phyloP scores from a whole-genome alignment of 164 flowering plant genomes.

The Kalanchoe fedtschenkoi region DNA sequence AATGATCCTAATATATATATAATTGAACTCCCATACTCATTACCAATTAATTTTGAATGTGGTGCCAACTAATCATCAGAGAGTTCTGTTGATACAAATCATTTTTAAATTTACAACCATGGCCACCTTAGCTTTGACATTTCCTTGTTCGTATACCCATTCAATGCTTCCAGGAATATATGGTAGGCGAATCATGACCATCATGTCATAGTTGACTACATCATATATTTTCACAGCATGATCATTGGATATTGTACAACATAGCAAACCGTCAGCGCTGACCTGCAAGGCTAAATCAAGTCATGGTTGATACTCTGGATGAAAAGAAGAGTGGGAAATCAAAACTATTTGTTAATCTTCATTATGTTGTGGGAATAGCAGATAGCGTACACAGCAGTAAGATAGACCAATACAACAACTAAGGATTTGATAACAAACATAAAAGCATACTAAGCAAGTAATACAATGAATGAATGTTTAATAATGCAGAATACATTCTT shows the following conservation, averaged over 20 bases:
- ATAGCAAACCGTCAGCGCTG: constrained; percentile 87
- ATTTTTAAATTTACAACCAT: too few relatives aligned
- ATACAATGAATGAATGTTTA: too few relatives aligned
- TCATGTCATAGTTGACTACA: constrained; percentile 98
- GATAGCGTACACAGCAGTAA: neutral
- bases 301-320: neutral
- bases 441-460: too few relatives aligned
- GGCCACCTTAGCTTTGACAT: constrained; percentile 80
- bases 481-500: neutral
- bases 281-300: constrained; percentile 69
- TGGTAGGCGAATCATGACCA: constrained; percentile 90
- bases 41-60: too few relatives aligned
- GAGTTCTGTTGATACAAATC: too few relatives aligned
- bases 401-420: neutral
- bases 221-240: constrained; percentile 87
- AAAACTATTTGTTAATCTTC: neutral
- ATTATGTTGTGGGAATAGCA: neutral
- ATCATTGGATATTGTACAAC: constrained; percentile 89
- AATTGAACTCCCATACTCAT: too few relatives aligned
- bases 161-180: constrained; percentile 76
- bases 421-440: neutral
- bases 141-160: constrained; percentile 96
- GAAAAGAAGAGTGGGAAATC: neutral
- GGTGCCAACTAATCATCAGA: too few relatives aligned
- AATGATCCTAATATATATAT: too few relatives aligned